Percentiles rank a stretch among this genome's conserved stretches.
Evolutionary conservation across 768 basidiomycete genomes (phyloP).

Genomic region (Chiua virens): DNA sequence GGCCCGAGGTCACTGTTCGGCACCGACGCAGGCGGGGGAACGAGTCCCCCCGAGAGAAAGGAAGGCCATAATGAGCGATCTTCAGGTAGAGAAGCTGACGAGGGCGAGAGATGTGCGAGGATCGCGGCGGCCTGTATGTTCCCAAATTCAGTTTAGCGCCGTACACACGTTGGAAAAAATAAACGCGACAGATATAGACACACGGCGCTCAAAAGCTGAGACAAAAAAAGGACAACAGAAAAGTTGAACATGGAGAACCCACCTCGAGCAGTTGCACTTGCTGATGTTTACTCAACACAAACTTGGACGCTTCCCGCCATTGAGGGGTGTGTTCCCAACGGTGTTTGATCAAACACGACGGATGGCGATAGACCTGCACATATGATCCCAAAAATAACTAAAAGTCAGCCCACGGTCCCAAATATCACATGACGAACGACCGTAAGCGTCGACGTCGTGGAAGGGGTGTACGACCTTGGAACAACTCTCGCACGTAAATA

Average conservation of each 20-base stretch:
- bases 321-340: slow-evolving; percentile 98
- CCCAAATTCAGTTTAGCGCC: no score
- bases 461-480: slow-evolving; percentile 61
- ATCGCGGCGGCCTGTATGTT: slow-evolving; percentile 82
- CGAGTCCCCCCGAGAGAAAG: slow-evolving; percentile 68
- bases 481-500: slow-evolving; percentile 92
- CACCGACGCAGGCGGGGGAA: slow-evolving; percentile 48
- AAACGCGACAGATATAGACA: no score
- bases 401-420: no score
- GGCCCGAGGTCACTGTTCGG: slow-evolving; percentile 9
- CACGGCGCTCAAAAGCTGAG: not conserved
- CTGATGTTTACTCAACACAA: slow-evolving; percentile 92
- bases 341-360: slow-evolving; percentile 94
- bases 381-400: no score
- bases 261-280: slow-evolving; percentile 97
- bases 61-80: slow-evolving; percentile 93
- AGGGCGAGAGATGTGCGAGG: slow-evolving; percentile 79
- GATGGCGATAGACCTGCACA: slow-evolving; percentile 80
- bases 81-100: slow-evolving; percentile 76
- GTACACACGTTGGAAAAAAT: no score
- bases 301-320: slow-evolving; percentile 91
- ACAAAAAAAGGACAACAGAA: not conserved
- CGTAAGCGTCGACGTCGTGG: no score
- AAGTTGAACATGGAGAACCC: not conserved
- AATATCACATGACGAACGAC: no score